A percentile compares a stretch with the other conserved stretches of the same genome.
Conservation (phyloP, 768 basidiomycete genomes). For the Calocybe cyanea region DNA sequence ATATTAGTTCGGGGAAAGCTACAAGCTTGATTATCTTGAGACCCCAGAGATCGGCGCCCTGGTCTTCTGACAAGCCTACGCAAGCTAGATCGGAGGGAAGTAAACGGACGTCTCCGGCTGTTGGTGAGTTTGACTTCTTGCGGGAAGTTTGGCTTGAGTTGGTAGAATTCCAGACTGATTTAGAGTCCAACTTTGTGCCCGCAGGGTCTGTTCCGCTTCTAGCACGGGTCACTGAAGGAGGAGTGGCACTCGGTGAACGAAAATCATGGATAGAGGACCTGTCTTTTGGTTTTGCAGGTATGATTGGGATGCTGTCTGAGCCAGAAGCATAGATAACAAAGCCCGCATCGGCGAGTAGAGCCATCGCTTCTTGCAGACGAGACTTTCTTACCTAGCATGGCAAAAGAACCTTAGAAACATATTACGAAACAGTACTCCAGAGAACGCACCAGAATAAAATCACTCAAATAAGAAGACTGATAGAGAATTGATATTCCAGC, state of each 20-base stretch:
- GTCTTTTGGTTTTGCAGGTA: slow-evolving; percentile 10
- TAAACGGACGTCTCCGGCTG: slow-evolving; percentile 55
- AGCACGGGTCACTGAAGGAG: slow-evolving; percentile 37
- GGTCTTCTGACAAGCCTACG: slow-evolving; percentile 68
- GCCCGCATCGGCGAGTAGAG: slow-evolving; percentile 55
- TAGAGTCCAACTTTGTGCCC: slow-evolving; percentile 9
- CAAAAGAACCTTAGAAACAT: slow-evolving; percentile 6
- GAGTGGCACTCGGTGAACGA: slow-evolving; percentile 17
- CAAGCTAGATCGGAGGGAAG: slow-evolving; percentile 72
- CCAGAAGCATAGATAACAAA: slow-evolving; percentile 61
- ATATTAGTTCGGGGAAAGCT: slow-evolving; percentile 70
- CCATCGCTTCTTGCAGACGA: slow-evolving; percentile 59
- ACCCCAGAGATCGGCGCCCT: slow-evolving; percentile 63
- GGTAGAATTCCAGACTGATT: slow-evolving; percentile 7
- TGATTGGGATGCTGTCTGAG: slow-evolving; percentile 27
- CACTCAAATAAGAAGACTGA: slow-evolving; percentile 79
- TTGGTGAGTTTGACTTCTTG: slow-evolving; percentile 48
- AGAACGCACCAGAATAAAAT: slow-evolving; percentile 65
- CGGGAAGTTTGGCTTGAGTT: slow-evolving; percentile 14
- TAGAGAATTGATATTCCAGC: slow-evolving; percentile 81
- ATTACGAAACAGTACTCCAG: not conserved
- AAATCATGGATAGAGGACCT: slow-evolving; percentile 15
- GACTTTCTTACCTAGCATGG: slow-evolving; percentile 58
- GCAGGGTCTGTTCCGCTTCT: slow-evolving; percentile 32
- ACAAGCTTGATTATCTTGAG: slow-evolving; percentile 76